Evolutionary conservation across 441 rosid genomes (phyloP), one percentile per base, ranked within the genome.

Genomic region (Manihot esculenta): DNA sequence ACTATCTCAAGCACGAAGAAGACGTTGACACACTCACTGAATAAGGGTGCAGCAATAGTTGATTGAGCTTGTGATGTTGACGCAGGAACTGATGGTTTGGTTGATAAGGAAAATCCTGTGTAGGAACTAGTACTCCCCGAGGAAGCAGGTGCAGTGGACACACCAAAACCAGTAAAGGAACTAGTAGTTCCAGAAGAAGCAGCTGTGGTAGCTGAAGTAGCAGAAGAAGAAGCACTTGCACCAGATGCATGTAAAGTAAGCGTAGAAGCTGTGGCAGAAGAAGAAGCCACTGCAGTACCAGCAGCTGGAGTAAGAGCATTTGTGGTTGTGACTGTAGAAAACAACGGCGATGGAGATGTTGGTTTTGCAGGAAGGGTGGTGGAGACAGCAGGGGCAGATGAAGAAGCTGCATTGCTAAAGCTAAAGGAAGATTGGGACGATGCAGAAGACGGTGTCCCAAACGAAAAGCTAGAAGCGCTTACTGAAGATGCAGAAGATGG

Each of bases 261-360:
- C 2, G 84, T 69, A 4, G 88, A 73, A 75, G 86, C 76, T 1
- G 83, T 35, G 53, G 60, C 47, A 65, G 69, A 10, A 35, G 88
- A 74, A 66, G 90, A 76, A 62, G 85, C 62, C 41, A 74, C 71
- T 10, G 83, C 21, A 64, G 81, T 70, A 73, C 73, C 75, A 10
- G 87, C 82, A 68, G 87, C 81, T 0, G 86, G 79, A 76, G 91
- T 76, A 17, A 90, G 79, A 60, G 88, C 82, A 66, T 76, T 80
- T 26, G 85, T 81, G 51, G 86, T 81, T 30, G 92, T 88, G 69
- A 89, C 84, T 5, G 86, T 85, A 9, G 97, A 90, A 73, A 92
- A 87, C 79, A 81, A 58, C 0, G 87, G 82, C 2, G 84, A 78
- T 0, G 81, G 66, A 55, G 88, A 64, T 14, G 79, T 44, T 20